Base-by-base conservation (phyloP, 2,329 filamentous ascomycete genomes). In the Emmonsiellopsis sp. region DNA sequence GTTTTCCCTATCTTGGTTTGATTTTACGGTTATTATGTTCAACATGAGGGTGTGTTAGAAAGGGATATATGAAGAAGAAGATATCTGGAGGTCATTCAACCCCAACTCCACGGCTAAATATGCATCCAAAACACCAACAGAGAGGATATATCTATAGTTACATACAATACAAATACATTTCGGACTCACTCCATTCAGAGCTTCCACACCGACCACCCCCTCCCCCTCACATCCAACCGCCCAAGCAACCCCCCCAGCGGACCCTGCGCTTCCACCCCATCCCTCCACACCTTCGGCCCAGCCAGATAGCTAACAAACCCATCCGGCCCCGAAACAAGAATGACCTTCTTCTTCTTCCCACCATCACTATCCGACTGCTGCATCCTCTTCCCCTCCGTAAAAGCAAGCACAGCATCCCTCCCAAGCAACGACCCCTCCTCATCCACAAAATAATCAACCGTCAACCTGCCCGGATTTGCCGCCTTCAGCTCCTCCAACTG, bases 281-380 rank as follows among this genome's bases (percentile, higher is more conserved):
- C 78, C 9, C 77, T 73, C 87, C 88, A 94, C 2, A 81, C 71
- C 57, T 95, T 95, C 8, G 83, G 75, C 1, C 93, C 92, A 2
- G 89, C 88, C 71, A 87, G 88, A 58, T 86, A 80, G 43, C 81
- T 79, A 40, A 97, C 79, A 70, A 97, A 97, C 0, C 93, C 92
- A 52, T 95, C 88, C 0, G 93, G 92, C 0, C 93, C 93, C 0
- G 90, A 95, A 1, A 97, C 81, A 53, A 95, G 76, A n/a, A 96
- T 74, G 17, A 95, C 67, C 55, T 67, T 66, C 58, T 63, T 63
- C 44, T 65, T 33, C 11, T 10, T 11, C 13, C 36, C 36, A n/a
- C 11, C 51, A 47, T 63, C 68, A 5, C 56, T 51, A 45, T 53
- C 32, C 2, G 46, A 39, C 14, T 51, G 51, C 2, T 34, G 11